Conservation (phyloP, 2,329 filamentous ascomycete species). For the Tolypocladium paradoxum region DNA sequence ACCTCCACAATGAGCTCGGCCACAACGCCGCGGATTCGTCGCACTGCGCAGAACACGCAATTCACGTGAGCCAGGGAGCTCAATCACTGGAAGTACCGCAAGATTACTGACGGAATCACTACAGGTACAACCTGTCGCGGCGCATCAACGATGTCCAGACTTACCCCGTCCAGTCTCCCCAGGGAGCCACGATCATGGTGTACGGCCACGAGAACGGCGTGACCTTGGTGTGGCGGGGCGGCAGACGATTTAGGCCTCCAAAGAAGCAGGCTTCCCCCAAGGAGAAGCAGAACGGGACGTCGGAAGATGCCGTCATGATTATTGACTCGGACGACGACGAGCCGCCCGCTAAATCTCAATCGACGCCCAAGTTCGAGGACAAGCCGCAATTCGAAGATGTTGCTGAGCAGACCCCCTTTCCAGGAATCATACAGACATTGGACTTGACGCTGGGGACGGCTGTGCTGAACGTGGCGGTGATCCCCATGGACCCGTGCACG, state of each 20-base stretch:
- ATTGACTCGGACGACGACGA: slow-evolving; percentile 54
- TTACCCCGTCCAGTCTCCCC: slow-evolving; percentile 50
- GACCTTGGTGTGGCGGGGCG: slow-evolving; percentile 52
- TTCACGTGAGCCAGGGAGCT: slow-evolving; percentile 27
- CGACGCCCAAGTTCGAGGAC: slow-evolving; percentile 31
- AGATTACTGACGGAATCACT: slow-evolving; percentile 1
- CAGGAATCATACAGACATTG: slow-evolving; percentile 47
- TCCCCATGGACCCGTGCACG: slow-evolving; percentile 38
- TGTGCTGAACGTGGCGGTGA: slow-evolving; percentile 43
- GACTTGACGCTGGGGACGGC: slow-evolving; percentile 49
- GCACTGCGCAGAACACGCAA: slow-evolving; percentile 37
- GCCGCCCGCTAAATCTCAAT: slow-evolving; percentile 21
- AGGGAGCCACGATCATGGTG: slow-evolving; percentile 52
- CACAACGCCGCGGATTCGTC: slow-evolving; percentile 29
- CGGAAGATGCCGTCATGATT: slow-evolving; percentile 47
- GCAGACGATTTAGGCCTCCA: slow-evolving; percentile 42
- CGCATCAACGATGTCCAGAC: slow-evolving; percentile 49
- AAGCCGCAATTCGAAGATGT: slow-evolving; percentile 48
- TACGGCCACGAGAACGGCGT: slow-evolving; percentile 55
- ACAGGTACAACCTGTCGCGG: slow-evolving; percentile 48
- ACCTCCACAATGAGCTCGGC: slow-evolving; percentile 20
- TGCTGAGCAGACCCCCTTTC: slow-evolving; percentile 37
- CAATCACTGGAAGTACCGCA: neutral
- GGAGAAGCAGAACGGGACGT: slow-evolving; percentile 40
- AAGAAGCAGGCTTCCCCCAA: slow-evolving; percentile 21